Percentiles rank a stretch among this genome's conserved stretches.
Conservation (phyloP, 2,329 filamentous ascomycete species). For the Stagonosporopsis vannaccii region DNA sequence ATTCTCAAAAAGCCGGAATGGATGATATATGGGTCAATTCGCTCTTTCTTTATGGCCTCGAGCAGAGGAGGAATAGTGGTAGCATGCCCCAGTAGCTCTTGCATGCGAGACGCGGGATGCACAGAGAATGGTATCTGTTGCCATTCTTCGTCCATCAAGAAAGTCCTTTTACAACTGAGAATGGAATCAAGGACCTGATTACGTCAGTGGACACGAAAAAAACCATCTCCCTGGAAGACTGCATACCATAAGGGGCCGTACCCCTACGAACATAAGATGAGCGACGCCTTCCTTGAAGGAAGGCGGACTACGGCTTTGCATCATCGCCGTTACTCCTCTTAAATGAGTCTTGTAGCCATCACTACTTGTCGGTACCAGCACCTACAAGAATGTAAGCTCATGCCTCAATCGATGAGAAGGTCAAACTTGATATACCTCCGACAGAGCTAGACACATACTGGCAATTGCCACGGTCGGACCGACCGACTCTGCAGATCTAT, state of each 20-base stretch:
- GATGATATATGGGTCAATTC: neutral
- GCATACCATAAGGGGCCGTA: slow-evolving; percentile 3
- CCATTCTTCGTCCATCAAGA: slow-evolving; percentile 1
- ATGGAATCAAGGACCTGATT: neutral
- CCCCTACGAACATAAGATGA: slow-evolving; percentile 7
- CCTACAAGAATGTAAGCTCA: neutral
- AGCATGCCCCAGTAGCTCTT: neutral
- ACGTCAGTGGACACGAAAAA: neutral
- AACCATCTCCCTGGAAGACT: neutral
- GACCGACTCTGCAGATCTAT: neutral
- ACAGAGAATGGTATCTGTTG: neutral
- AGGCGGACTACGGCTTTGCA: neutral
- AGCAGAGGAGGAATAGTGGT: neutral
- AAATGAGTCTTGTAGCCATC: slow-evolving; percentile 3
- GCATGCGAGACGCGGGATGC: slow-evolving; percentile 1
- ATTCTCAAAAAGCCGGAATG: neutral
- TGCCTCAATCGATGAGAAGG: neutral
- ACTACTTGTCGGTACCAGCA: slow-evolving; percentile 1
- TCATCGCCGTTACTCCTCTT: slow-evolving; percentile 3
- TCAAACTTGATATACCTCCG: slow-evolving; percentile 1
- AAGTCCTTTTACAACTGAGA: neutral
- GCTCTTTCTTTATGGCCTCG: neutral
- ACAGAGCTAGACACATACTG: slow-evolving; percentile 9
- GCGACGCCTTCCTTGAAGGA: neutral
- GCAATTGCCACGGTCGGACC: slow-evolving; percentile 10